Evolutionary conservation across 441 rosid species (phyloP), one percentile per base, ranked within the genome.

Genomic region (Biscutella laevigata): DNA sequence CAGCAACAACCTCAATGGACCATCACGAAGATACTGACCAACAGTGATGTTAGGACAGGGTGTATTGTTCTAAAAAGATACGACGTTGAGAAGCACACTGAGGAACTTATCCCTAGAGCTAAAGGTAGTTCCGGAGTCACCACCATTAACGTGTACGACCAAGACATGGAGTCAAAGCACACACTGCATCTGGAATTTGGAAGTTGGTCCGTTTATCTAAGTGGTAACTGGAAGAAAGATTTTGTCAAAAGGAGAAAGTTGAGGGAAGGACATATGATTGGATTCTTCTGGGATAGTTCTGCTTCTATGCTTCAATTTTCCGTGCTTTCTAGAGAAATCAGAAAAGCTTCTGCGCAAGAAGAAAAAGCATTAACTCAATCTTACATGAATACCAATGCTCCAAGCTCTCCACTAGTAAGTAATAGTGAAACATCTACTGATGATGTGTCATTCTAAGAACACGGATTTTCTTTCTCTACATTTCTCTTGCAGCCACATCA

Each of bases 41-140:
- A 6, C 3, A 4, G 1, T 3, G 48, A 41, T 41, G 2, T 22
- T 2, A n/a, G n/a, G 1, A 6, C 5, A 3, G 2, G 1, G 16
- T 0, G 0, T n/a, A 15, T 41, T 11, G 0, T 0, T 3, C 29
- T 41, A 0, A 5, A 1, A 0, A 5, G 0, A 21, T 0, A 1
- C 14, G n/a, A 6, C 15, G 7, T 21, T 2, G 1, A 33, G 17
- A 5, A 0, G 3, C 34, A 57, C 43, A 24, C 43, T 13, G 12
- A 21, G 17, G 7, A 6, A 6, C 26, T 16, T 33, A 42, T 57
- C 2, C 6, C 27, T 25, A 5, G 16, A 34, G 43, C 7, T 22
- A 3, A 12, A 6, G 1, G 14, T 3, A 3, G 1, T 0, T 3
- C 15, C 9, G 36, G 36, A 45, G 3, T 45, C 10, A 11, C 0